These are phyloP conservation scores for Ophidiomyces ophidiicola DNA, from an alignment of 2,329 filamentous ascomycete genomes.

Conservation along the genomic window DNA sequence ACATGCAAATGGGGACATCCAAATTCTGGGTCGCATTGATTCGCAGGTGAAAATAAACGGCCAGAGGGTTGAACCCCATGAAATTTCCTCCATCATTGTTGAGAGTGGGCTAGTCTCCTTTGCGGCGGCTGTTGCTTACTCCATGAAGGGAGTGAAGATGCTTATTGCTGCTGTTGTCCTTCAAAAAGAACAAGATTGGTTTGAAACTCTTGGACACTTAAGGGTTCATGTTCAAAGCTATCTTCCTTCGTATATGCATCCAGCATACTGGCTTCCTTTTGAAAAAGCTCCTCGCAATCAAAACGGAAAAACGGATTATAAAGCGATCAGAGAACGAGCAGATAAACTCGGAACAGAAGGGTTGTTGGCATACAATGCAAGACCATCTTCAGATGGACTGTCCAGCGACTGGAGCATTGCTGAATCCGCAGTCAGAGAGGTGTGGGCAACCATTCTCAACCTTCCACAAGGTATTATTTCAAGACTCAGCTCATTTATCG, in stretches of 20 bases:
- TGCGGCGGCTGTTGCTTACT: neutral
- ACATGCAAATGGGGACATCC: conserved; percentile 16
- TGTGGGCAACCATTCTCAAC: conserved; percentile 18
- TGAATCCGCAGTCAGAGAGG: conserved; percentile 9
- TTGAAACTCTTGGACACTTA: conserved; percentile 8
- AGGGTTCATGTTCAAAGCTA: conserved; percentile 5
- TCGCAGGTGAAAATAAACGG: conserved; percentile 21
- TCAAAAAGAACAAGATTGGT: neutral
- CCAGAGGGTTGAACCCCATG: conserved; percentile 19
- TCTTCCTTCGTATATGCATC: conserved; percentile 20
- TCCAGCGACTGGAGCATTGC: neutral
- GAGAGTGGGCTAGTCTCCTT: conserved; percentile 4
- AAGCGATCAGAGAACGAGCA: conserved; percentile 11
- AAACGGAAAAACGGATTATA: conserved; percentile 12
- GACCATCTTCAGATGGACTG: neutral
- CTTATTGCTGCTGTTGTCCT: conserved; percentile 7
- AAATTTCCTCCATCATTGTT: conserved; percentile 7
- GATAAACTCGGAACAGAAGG: conserved; percentile 5
- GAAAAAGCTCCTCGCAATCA: conserved; percentile 10
- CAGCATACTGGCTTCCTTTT: conserved; percentile 16
- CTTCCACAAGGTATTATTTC: conserved; percentile 7
- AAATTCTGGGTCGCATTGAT: conserved; percentile 20
- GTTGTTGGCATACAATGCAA: conserved; percentile 2
- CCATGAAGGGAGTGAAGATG: neutral
- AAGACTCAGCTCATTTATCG: conserved; percentile 7